A percentile compares a stretch with the other conserved stretches of the same genome.
Conservation (phyloP, 768 basidiomycete species). For the Podaxis sp. region DNA sequence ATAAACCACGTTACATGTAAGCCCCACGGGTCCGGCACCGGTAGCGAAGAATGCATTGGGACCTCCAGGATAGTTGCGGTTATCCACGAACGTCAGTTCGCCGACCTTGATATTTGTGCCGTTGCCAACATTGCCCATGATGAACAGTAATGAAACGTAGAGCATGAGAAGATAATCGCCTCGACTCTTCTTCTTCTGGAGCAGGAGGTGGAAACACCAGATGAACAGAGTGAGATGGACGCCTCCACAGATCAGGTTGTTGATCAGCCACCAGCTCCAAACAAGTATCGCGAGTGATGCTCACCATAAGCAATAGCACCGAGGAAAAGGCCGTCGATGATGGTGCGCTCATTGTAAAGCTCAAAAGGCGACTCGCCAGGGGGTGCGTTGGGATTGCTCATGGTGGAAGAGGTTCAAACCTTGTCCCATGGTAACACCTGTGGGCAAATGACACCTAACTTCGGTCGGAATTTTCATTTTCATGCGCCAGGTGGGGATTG, state of each 20-base stretch:
- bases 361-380: constrained; percentile 14
- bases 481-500: background rate
- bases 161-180: constrained; percentile 13
- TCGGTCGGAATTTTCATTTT: background rate
- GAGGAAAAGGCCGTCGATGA: constrained; percentile 23
- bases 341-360: constrained; percentile 22
- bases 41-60: constrained; percentile 17
- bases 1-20: constrained; percentile 16
- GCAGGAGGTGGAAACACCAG: constrained; percentile 16
- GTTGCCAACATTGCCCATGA: constrained; percentile 23
- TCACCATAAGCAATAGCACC: constrained; percentile 23
- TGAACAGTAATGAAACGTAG: constrained; percentile 21
- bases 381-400: constrained; percentile 13
- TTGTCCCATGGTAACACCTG: background rate
- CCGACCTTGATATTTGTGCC: constrained; percentile 21
- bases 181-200: background rate
- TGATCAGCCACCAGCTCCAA: background rate
- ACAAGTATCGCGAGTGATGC: background rate
- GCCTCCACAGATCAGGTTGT: constrained; percentile 2
- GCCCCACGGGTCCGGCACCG: constrained; percentile 13
- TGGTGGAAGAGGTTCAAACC: constrained; percentile 1
- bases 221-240: constrained; percentile 17
- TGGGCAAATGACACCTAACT: background rate
- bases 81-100: constrained; percentile 21
- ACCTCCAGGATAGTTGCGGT: constrained; percentile 22